Percentiles rank a stretch among this genome's conserved stretches.
These are phyloP conservation scores for Leccinum imitatum DNA, from an alignment of 768 basidiomycete species.

Conservation along the genomic window DNA sequence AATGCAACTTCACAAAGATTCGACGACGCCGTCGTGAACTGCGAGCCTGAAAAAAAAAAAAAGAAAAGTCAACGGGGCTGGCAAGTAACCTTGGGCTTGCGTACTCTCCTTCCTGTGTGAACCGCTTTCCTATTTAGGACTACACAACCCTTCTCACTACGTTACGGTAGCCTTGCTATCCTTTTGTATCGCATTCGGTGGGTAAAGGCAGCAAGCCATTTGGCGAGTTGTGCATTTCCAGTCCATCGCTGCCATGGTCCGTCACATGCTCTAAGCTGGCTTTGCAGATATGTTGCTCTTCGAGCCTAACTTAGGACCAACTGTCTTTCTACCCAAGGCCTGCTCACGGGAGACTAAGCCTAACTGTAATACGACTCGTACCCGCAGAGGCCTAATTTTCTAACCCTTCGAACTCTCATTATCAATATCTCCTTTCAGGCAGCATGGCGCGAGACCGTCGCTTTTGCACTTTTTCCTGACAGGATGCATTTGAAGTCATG, in stretches of 20 bases:
- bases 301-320: no score
- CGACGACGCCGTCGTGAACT: conserved; percentile 12
- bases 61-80: conserved; percentile 6
- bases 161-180: background rate
- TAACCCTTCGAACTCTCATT: no score
- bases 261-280: background rate
- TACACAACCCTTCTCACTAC: background rate
- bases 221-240: background rate
- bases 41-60: conserved; percentile 12
- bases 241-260: background rate
- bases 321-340: no score
- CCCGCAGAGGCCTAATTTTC: no score
- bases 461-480: no score
- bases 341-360: no score
- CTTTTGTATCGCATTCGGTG: background rate
- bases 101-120: conserved; percentile 22
- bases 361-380: no score
- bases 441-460: no score
- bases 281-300: background rate
- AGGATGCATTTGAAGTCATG: no score
- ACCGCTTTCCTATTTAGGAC: conserved; percentile 12
- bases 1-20: conserved; percentile 12
- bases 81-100: conserved; percentile 25
- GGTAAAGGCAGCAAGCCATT: background rate
- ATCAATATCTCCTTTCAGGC: no score